phyloP scores from a whole-genome alignment of 768 basidiomycete genomes.

The Amanita rimosa region DNA sequence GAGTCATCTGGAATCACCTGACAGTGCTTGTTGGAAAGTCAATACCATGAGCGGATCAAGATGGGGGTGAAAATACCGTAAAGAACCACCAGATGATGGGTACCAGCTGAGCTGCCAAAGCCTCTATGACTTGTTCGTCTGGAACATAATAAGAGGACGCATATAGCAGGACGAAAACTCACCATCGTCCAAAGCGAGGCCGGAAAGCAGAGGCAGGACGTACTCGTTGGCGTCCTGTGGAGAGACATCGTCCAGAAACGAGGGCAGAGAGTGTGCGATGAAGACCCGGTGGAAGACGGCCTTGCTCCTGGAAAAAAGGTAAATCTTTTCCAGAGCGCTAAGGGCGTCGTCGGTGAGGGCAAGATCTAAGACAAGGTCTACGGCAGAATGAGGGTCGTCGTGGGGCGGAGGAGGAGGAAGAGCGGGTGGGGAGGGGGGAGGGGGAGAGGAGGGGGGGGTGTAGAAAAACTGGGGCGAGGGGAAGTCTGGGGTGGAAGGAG shows the following conservation, averaged over 20 bases:
- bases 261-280: conserved; percentile 77
- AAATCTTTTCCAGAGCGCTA: conserved; percentile 83
- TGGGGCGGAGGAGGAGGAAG: conserved; percentile 15
- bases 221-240: conserved; percentile 89
- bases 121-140: conserved; percentile 88
- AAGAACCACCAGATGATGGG: conserved; percentile 92
- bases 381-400: conserved; percentile 21
- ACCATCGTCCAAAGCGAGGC: conserved; percentile 83
- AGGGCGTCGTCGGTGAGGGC: conserved; percentile 69
- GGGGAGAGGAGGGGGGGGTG: conserved; percentile 27
- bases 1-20: conserved; percentile 46
- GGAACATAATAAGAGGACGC: conserved; percentile 7
- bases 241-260: conserved; percentile 63
- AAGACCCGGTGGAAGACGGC: conserved; percentile 55
- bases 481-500: conserved; percentile 31
- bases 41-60: conserved; percentile 5
- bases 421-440: conserved; percentile 15
- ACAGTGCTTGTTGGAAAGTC: conserved; percentile 41
- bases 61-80: conserved; percentile 28
- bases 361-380: conserved; percentile 28
- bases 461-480: conserved; percentile 18
- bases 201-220: conserved; percentile 81
- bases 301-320: conserved; percentile 76
- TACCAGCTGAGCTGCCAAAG: conserved; percentile 70
- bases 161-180: conserved; percentile 13